A percentile compares a stretch with the other conserved stretches of the same genome.
These are phyloP conservation scores for Cercospora janseana DNA, from an alignment of 2,329 filamentous ascomycete genomes.

Conservation along the genomic window DNA sequence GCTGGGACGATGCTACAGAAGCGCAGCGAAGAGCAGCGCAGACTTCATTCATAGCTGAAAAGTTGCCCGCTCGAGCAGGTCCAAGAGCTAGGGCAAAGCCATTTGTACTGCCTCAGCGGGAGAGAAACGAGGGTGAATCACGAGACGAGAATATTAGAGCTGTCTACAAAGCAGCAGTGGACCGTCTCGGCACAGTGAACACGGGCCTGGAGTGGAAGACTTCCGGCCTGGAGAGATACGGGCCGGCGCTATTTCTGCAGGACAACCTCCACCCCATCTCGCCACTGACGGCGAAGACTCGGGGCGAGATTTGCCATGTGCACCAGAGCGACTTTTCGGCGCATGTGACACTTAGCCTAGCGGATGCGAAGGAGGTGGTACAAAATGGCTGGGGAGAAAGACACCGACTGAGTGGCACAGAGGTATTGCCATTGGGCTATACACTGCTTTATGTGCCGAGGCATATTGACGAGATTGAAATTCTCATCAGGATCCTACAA, in stretches of 20 bases:
- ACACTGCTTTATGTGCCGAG: constrained; percentile 22
- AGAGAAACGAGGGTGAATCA: constrained; percentile 6
- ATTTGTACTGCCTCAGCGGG: constrained; percentile 12
- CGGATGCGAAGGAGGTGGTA: constrained; percentile 18
- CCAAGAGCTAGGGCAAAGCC: constrained; percentile 8
- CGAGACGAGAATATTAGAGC: not conserved
- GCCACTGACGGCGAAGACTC: not conserved
- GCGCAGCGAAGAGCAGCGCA: constrained; percentile 8
- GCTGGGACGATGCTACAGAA: constrained; percentile 9
- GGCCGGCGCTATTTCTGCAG: constrained; percentile 13
- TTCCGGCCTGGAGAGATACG: constrained; percentile 18
- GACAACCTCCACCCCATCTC: constrained; percentile 2
- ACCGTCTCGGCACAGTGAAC: constrained; percentile 7
- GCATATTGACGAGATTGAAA: constrained; percentile 11
- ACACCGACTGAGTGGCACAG: constrained; percentile 18
- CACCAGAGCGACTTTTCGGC: constrained; percentile 16
- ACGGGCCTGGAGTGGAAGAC: constrained; percentile 7
- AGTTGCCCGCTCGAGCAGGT: constrained; percentile 5
- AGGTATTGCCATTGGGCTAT: constrained; percentile 18
- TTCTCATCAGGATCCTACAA: constrained; percentile 11
- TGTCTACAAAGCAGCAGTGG: constrained; percentile 11
- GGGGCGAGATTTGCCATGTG: constrained; percentile 20
- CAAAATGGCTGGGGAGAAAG: constrained; percentile 21
- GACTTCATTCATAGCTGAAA: not conserved
- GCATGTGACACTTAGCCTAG: constrained; percentile 21